Evolutionary conservation across 805 yeast genomes (phyloP), one percentile per base, ranked within the genome.

Genomic region (Myxozyma lipomycoides): DNA sequence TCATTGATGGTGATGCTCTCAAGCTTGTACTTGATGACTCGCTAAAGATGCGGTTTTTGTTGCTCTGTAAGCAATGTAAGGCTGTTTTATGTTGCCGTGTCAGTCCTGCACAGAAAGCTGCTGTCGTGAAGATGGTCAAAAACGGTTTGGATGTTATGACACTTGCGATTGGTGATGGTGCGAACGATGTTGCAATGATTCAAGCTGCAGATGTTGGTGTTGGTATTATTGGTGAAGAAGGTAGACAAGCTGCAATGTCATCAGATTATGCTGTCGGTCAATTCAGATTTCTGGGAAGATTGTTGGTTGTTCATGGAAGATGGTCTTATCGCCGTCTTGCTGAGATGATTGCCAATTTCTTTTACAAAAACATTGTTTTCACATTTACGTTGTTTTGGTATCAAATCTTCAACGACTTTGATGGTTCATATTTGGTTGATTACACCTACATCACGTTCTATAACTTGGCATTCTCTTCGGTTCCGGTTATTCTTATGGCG

Each of bases 181-280:
- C 93, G 23, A 85, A 85, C 63, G 95, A 85, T 66, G 93, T 85
- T 44, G 86, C 93, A 6, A 85, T 85, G 95, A 86, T 85, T 56
- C 91, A 84, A 62, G 84, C 86, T 30, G 91, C 95, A 3, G 83
- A 86, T 64, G 81, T 86, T 30, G 95, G 95, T 50, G 83, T 86
- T 35, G 95, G 95, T 57, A 84, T 85, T 62, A 91, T 89, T 4
- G 95, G 95, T 58, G 86, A 84, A 61, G 95, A 85, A 69, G 95
- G 95, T 52, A 70, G 93, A 46, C 90, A 84, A 63, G 95, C 95
- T 1, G 93, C 82, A 7, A 85, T 85, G 95, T 79, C 88, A 1
- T 80, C 90, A 0, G 95, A 85, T 70, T 85, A 83, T 66, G 91
- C 89, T 2, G 72, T 85, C 62, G 95, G 89, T 2, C 93, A 85